Evolutionary conservation across 306 rosid species (phyloP).

Genomic region (Quercus wislizeni): DNA sequence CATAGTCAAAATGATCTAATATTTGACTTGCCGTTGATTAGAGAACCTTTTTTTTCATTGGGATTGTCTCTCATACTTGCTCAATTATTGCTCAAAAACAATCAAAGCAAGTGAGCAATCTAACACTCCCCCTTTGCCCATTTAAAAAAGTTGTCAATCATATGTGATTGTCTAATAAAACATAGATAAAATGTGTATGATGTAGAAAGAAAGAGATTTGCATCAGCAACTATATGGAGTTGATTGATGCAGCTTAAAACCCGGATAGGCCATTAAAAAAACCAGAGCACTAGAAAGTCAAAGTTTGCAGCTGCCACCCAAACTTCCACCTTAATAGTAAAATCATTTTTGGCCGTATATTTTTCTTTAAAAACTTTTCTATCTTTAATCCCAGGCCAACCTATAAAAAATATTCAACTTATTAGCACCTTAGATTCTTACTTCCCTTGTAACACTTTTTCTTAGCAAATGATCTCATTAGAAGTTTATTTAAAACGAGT

Average conservation of each 20-base stretch:
- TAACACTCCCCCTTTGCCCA: neutral
- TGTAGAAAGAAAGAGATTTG: neutral
- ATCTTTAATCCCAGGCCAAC: neutral
- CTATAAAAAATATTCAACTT: no score
- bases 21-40: constrained; percentile 10
- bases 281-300: neutral
- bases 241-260: neutral
- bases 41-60: constrained; percentile 1
- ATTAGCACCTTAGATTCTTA: no score
- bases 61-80: neutral
- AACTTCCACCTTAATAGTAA: neutral
- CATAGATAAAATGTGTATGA: no score
- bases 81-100: constrained; percentile 32
- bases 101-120: neutral
- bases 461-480: no score
- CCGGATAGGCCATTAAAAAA: neutral
- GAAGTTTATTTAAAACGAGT: no score
- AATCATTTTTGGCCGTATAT: neutral
- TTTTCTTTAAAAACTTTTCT: neutral
- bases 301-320: neutral
- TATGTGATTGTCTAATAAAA: neutral
- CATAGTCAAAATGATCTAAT: constrained; percentile 8
- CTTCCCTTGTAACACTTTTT: no score
- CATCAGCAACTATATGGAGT: neutral
- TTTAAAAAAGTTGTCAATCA: neutral